Evolutionary conservation across 2,329 filamentous ascomycete genomes (phyloP).

Genomic region (Botryosphaeria dothidea): DNA sequence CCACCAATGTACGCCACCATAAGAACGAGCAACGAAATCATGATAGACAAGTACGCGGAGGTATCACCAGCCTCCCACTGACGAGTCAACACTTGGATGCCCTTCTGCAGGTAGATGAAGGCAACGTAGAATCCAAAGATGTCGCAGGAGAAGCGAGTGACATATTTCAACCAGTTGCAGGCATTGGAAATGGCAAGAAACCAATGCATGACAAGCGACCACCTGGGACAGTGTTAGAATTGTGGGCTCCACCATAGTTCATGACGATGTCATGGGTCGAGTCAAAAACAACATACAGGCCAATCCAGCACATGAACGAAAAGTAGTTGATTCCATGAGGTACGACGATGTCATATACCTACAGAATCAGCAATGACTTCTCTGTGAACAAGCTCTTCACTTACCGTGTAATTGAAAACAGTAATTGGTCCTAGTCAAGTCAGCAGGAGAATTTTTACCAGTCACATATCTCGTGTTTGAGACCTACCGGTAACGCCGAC

Average conservation of each 20-base stretch:
- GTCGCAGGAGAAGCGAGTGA: slow-evolving; percentile 89
- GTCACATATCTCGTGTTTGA: too few species aligned
- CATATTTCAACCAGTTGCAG: slow-evolving; percentile 85
- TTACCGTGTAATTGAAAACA: slow-evolving; percentile 84
- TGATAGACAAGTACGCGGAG: slow-evolving; percentile 76
- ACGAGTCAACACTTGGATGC: slow-evolving; percentile 78
- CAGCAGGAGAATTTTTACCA: slow-evolving; percentile 16
- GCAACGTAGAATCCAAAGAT: slow-evolving; percentile 94
- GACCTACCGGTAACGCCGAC: slow-evolving; percentile 77
- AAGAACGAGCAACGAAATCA: slow-evolving; percentile 75
- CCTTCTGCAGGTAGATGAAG: slow-evolving; percentile 89
- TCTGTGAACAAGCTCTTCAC: not conserved
- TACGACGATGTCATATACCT: slow-evolving; percentile 77
- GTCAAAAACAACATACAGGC: slow-evolving; percentile 32
- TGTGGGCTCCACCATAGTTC: too few species aligned
- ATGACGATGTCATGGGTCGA: not conserved
- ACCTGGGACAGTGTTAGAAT: slow-evolving; percentile 50
- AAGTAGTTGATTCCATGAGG: slow-evolving; percentile 79
- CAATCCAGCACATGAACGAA: slow-evolving; percentile 90
- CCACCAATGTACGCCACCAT: slow-evolving; percentile 74
- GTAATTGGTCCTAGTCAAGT: slow-evolving; percentile 70
- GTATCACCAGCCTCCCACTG: slow-evolving; percentile 64
- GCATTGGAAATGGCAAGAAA: slow-evolving; percentile 79
- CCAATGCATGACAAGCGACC: slow-evolving; percentile 85
- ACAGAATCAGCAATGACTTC: not conserved